phyloP scores from a whole-genome alignment of 2,329 filamentous ascomycete species.

The Calonectria leucothoes region DNA sequence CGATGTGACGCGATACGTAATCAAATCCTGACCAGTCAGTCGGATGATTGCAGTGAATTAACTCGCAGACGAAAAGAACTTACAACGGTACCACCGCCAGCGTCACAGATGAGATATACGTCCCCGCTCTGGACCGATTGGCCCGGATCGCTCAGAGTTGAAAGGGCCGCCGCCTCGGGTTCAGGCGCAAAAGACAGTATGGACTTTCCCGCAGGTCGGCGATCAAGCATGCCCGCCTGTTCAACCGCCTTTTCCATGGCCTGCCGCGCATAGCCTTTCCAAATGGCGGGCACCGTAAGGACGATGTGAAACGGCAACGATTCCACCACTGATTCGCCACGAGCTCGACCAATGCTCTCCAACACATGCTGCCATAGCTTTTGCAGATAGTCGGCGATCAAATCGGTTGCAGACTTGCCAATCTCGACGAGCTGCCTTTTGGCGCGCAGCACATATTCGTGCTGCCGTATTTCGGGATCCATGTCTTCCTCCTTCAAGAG shows the following conservation, averaged over 20 bases:
- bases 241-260: constrained; percentile 5
- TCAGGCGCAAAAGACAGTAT: not conserved
- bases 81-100: constrained; percentile 19
- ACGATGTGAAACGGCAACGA: constrained; percentile 7
- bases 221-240: constrained; percentile 4
- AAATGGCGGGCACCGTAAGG: constrained; percentile 14
- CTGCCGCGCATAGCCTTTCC: constrained; percentile 13
- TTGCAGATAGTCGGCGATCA: constrained; percentile 13
- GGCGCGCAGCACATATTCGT: constrained; percentile 5
- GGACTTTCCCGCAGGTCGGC: not conserved
- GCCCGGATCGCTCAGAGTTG: not conserved
- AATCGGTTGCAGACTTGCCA: not conserved
- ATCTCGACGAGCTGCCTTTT: not conserved
- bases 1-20: constrained; percentile 3
- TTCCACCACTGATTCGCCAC: not conserved
- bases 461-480: not conserved
- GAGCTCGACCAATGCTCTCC: not conserved
- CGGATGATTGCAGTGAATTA: not conserved
- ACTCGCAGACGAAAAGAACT: not conserved
- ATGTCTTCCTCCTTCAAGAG: constrained; percentile 16
- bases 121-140: not conserved
- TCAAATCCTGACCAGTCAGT: not conserved
- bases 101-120: constrained; percentile 18
- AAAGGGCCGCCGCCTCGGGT: not conserved
- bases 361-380: not conserved